Percentiles rank a stretch among this genome's conserved stretches.
These are phyloP conservation scores for Oryza australiensis DNA, from an alignment of 176 grass and related monocot species.

Conservation along the genomic window DNA sequence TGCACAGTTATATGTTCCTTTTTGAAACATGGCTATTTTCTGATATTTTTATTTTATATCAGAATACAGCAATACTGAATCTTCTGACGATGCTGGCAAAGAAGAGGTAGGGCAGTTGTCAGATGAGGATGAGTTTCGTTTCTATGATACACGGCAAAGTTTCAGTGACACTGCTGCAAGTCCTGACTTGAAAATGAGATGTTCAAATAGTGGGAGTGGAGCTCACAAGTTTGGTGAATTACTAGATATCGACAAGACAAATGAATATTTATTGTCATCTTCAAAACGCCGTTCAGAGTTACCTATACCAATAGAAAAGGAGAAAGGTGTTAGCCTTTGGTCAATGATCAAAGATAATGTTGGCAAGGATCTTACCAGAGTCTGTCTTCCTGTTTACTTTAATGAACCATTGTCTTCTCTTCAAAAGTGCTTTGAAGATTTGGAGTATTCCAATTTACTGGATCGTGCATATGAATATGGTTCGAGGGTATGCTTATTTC, in stretches of 20 bases:
- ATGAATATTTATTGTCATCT: constrained; percentile 28
- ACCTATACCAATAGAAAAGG: constrained; percentile 81
- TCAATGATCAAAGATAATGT: constrained; percentile 93
- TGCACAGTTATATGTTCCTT: neutral
- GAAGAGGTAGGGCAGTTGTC: constrained; percentile 69
- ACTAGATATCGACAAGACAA: constrained; percentile 15
- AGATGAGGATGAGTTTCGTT: constrained; percentile 71
- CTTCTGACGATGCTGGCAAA: constrained; percentile 83
- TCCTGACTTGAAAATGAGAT: constrained; percentile 40
- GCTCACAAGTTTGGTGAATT: constrained; percentile 34
- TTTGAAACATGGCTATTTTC: constrained; percentile 11
- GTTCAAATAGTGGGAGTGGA: constrained; percentile 36
- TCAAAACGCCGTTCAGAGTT: constrained; percentile 58
- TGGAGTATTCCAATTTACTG: constrained; percentile 88
- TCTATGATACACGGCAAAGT: constrained; percentile 83
- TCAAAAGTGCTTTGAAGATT: constrained; percentile 93
- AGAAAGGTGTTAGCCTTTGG: constrained; percentile 87
- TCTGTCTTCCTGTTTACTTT: constrained; percentile 94
- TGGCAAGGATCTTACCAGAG: constrained; percentile 90
- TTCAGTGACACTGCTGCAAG: constrained; percentile 56
- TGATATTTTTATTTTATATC: constrained; percentile 32
- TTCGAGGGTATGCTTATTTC: constrained; percentile 39
- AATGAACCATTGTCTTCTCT: constrained; percentile 84
- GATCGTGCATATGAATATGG: constrained; percentile 70
- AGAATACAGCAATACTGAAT: constrained; percentile 96